Percentiles rank a stretch among this genome's conserved stretches.
phyloP scores from a whole-genome alignment of 2,329 filamentous ascomycete genomes.

The Penicillium sp. region DNA sequence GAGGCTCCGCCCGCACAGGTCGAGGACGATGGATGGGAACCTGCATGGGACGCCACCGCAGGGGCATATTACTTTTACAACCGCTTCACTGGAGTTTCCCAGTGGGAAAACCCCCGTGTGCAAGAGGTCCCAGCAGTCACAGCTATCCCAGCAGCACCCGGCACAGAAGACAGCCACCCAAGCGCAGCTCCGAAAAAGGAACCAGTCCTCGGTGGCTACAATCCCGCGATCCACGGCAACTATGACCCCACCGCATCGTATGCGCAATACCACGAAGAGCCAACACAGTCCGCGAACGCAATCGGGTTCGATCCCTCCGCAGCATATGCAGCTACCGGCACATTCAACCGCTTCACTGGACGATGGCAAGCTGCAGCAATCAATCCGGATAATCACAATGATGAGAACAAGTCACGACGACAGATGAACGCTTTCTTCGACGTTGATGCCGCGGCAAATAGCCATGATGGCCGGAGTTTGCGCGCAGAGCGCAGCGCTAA shows the following conservation, averaged over 20 bases:
- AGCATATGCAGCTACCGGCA: slow-evolving; percentile 66
- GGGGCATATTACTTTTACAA: slow-evolving; percentile 84
- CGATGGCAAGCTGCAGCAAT: slow-evolving; percentile 70
- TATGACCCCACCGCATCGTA: slow-evolving; percentile 98
- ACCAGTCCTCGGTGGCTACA: slow-evolving; percentile 72
- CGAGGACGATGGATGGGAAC: slow-evolving; percentile 73
- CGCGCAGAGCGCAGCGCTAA: slow-evolving; percentile 87
- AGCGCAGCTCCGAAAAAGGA: slow-evolving; percentile 35
- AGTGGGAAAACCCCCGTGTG: slow-evolving; percentile 85
- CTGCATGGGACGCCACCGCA: slow-evolving; percentile 68
- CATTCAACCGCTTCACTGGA: slow-evolving; percentile 92
- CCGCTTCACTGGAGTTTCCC: slow-evolving; percentile 69
- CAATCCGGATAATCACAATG: slow-evolving; percentile 73
- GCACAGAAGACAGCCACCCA: slow-evolving; percentile 32
- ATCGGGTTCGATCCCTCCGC: slow-evolving; percentile 43
- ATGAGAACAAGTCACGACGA: slow-evolving; percentile 80
- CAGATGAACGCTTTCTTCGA: slow-evolving; percentile 97
- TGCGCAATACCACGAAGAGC: slow-evolving; percentile 59
- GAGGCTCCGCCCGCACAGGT: slow-evolving; percentile 50
- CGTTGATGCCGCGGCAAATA: slow-evolving; percentile 88
- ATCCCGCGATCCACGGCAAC: slow-evolving; percentile 91
- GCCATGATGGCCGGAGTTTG: slow-evolving; percentile 83
- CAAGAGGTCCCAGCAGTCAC: slow-evolving; percentile 41
- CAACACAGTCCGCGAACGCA: slow-evolving; percentile 23
- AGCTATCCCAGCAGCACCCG: slow-evolving; percentile 25